phyloP scores from a whole-genome alignment of 2,329 filamentous ascomycete genomes.

The Tetracladium maxilliforme region DNA sequence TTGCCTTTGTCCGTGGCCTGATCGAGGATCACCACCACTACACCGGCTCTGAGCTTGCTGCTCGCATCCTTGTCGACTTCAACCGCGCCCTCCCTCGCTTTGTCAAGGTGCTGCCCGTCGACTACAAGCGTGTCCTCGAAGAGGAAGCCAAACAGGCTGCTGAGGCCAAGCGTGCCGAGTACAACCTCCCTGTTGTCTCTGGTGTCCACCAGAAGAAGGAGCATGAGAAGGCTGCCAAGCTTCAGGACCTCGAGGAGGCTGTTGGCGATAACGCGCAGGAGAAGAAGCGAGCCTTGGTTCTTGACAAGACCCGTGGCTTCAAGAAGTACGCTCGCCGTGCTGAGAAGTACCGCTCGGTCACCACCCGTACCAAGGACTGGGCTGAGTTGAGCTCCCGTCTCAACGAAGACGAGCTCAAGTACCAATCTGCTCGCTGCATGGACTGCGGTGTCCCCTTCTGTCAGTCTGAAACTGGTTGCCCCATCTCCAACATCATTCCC shows the following conservation, averaged over 20 bases:
- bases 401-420: constrained; percentile 90
- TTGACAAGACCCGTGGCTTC: constrained; percentile 97
- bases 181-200: constrained; percentile 63
- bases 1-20: constrained; percentile 78
- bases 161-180: constrained; percentile 72
- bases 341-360: constrained; percentile 81
- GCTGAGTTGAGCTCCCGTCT: constrained; percentile 77
- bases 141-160: constrained; percentile 79
- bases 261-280: constrained; percentile 71
- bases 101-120: constrained; percentile 82
- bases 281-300: constrained; percentile 78
- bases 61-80: constrained; percentile 89
- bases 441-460: constrained; percentile 98
- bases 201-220: constrained; percentile 48
- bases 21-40: constrained; percentile 98
- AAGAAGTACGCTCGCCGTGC: constrained; percentile 91
- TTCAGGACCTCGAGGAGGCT: constrained; percentile 79
- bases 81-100: constrained; percentile 81
- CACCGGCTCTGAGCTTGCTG: constrained; percentile 88
- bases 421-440: constrained; percentile 94
- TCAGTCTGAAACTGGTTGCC: constrained; percentile 89
- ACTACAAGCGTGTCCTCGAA: constrained; percentile 86
- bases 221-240: constrained; percentile 52
- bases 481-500: constrained; percentile 93
- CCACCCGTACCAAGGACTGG: constrained; percentile 84